phyloP scores from a whole-genome alignment of 306 rosid genomes.

The Oemleria cerasiformis region DNA sequence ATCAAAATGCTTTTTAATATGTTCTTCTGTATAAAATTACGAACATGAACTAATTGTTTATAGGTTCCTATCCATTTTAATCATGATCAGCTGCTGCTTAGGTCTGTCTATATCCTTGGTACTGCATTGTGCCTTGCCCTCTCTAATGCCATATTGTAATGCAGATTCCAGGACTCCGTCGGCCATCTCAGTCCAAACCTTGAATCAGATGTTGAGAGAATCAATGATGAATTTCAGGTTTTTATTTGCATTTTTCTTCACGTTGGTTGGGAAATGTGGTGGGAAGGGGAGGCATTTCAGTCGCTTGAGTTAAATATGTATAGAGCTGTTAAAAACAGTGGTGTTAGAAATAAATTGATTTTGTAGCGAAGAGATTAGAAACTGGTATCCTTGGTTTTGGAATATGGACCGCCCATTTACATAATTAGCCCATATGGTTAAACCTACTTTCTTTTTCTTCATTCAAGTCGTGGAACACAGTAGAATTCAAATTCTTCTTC shows the following conservation, averaged over 20 bases:
- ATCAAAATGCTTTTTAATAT: no score
- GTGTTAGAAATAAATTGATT: neutral
- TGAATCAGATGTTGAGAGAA: slow-evolving; percentile 23
- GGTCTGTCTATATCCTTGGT: neutral
- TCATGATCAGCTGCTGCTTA: neutral
- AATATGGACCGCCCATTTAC: neutral
- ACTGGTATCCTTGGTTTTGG: neutral
- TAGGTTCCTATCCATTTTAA: neutral
- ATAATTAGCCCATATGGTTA: no score
- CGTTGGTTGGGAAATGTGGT: neutral
- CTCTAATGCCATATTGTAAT: slow-evolving; percentile 21
- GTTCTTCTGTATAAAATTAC: neutral
- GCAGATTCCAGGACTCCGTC: slow-evolving; percentile 74
- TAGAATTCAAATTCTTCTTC: no score
- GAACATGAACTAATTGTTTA: neutral
- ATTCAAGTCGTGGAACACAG: neutral
- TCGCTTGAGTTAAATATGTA: neutral
- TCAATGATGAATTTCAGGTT: neutral
- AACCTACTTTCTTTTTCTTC: neutral
- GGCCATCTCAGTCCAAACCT: slow-evolving; percentile 45
- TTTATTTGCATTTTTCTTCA: neutral
- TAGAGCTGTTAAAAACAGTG: neutral
- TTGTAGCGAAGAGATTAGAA: neutral
- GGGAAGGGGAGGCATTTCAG: neutral
- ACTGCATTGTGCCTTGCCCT: neutral